Conservation (phyloP, 305 asterid species). For the Solanum hybrid region DNA sequence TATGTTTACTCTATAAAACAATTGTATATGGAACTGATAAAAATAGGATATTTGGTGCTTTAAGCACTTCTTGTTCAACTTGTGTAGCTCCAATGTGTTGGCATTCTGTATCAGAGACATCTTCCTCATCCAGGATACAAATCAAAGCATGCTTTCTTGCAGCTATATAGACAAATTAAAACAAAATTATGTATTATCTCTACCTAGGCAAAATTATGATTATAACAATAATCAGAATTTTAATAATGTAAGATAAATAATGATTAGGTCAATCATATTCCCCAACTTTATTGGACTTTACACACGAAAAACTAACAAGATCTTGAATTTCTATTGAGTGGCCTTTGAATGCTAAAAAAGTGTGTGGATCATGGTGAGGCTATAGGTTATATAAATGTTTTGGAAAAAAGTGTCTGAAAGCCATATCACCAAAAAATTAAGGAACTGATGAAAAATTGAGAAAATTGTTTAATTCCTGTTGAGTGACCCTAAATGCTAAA, state of each 20-base stretch:
- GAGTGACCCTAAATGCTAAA: not conserved
- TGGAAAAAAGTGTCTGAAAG: not conserved
- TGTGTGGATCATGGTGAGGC: not conserved
- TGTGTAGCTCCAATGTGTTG: not conserved
- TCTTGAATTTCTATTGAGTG: not conserved
- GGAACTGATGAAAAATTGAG: not conserved
- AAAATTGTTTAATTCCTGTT: not conserved
- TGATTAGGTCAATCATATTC: not conserved
- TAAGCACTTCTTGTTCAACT: not conserved
- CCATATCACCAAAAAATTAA: not conserved
- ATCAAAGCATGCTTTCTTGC: not conserved
- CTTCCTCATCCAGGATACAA: conserved; percentile 70
- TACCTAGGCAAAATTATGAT: not conserved
- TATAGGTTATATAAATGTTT: not conserved
- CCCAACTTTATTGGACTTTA: not conserved
- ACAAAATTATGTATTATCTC: not conserved
- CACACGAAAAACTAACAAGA: not conserved
- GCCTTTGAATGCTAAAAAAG: not conserved
- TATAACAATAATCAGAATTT: not conserved
- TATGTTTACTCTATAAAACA: not conserved
- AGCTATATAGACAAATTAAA: not conserved
- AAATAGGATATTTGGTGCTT: not conserved
- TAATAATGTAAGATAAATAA: not conserved
- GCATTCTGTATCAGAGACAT: conserved; percentile 51
- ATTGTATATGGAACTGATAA: not conserved